phyloP scores from a whole-genome alignment of 495 filamentous ascomycete species.

The Penicillium longicatenatum region DNA sequence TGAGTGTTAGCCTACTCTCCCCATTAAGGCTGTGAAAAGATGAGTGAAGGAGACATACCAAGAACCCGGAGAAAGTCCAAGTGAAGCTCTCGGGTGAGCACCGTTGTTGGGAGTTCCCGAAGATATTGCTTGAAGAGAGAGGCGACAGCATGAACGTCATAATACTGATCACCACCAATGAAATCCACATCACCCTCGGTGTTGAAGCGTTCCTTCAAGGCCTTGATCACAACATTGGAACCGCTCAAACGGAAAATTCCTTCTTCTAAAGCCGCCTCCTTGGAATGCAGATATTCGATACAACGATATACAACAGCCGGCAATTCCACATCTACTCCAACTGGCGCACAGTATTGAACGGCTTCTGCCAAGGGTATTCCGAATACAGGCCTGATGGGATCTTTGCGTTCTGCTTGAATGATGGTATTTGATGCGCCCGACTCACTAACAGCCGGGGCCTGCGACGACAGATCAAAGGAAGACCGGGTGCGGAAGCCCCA shows the following conservation, averaged over 20 bases:
- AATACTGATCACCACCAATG: conserved; percentile 77
- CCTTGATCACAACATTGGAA: conserved; percentile 91
- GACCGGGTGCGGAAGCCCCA: conserved; percentile 82
- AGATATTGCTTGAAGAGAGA: conserved; percentile 93
- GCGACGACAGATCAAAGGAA: conserved; percentile 57
- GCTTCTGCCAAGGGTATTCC: conserved; percentile 86
- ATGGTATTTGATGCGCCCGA: conserved; percentile 36
- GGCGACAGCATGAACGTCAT: conserved; percentile 95
- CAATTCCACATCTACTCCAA: conserved; percentile 68
- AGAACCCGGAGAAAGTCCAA: conserved; percentile 85
- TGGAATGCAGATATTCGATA: conserved; percentile 86
- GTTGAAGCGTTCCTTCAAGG: conserved; percentile 88
- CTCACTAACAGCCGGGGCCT: conserved; percentile 36
- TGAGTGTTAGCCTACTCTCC: conserved; percentile 5
- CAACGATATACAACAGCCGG: conserved; percentile 97
- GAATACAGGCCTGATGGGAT: conserved; percentile 73
- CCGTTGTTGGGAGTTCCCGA: conserved; percentile 85
- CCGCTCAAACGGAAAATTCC: conserved; percentile 96
- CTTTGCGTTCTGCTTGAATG: conserved; percentile 52
- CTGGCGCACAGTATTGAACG: conserved; percentile 74
- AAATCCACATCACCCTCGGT: conserved; percentile 92
- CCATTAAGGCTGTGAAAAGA: not conserved
- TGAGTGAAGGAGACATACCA: conserved; percentile 52
- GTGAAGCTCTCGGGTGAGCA: conserved; percentile 88
- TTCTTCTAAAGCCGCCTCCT: conserved; percentile 83